A percentile compares a stretch with the other conserved stretches of the same genome.
These are phyloP conservation scores for Taphrina communis DNA, from an alignment of 1,139 yeast genomes.

Conservation along the genomic window DNA sequence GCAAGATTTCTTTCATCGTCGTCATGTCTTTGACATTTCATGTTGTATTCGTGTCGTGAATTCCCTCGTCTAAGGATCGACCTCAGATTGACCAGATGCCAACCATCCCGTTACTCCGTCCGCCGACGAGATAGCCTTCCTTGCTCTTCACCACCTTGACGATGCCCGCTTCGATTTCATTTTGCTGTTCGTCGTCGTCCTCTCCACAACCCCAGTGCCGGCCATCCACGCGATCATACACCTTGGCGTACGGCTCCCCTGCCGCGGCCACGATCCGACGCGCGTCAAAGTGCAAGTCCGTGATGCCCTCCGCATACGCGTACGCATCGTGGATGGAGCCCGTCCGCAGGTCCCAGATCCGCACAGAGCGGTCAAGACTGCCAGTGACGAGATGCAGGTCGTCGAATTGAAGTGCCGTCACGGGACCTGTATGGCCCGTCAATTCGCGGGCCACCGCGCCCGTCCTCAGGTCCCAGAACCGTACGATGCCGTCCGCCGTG, in stretches of 20 bases:
- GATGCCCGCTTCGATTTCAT: constrained; percentile 47
- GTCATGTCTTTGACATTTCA: neutral
- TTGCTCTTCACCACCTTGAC: constrained; percentile 58
- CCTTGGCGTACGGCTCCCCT: constrained; percentile 58
- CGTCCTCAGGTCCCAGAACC: constrained; percentile 75
- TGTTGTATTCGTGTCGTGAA: neutral
- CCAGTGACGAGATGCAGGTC: constrained; percentile 68
- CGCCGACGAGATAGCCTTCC: constrained; percentile 69
- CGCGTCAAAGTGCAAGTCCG: constrained; percentile 62
- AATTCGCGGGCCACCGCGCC: constrained; percentile 71
- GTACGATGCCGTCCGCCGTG: constrained; percentile 73
- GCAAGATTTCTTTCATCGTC: neutral
- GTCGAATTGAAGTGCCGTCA: constrained; percentile 72
- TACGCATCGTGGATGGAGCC: constrained; percentile 67
- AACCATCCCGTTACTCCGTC: constrained; percentile 63
- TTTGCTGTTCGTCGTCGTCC: constrained; percentile 48
- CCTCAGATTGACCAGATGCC: constrained; percentile 58
- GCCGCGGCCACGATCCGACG: constrained; percentile 61
- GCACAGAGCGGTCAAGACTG: constrained; percentile 65
- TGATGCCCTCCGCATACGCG: constrained; percentile 62
- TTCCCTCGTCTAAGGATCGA: neutral
- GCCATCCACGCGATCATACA: constrained; percentile 62
- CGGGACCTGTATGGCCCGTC: constrained; percentile 73
- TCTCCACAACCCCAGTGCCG: constrained; percentile 62
- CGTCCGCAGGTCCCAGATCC: constrained; percentile 75